Evolutionary conservation across 2,329 filamentous ascomycete genomes (phyloP), one percentile per base, ranked within the genome.

Genomic region (Trichoderma sp.): DNA sequence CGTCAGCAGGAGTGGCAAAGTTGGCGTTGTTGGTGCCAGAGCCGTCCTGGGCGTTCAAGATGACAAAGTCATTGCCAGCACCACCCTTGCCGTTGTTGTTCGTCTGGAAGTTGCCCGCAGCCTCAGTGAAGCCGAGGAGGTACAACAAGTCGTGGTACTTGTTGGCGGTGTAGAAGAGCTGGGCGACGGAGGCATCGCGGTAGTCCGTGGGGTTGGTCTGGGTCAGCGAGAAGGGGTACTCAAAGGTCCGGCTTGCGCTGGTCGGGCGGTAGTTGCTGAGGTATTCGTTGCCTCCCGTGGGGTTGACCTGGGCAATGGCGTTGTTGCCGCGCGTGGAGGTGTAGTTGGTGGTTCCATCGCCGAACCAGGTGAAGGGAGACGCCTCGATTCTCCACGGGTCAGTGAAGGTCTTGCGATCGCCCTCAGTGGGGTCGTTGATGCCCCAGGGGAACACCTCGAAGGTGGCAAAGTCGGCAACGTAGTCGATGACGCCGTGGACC

Each of bases 161-260:
- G 78, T 89, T 88, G 37, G 82, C 79, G 0, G 85, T 87, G 78
- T 89, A 89, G 77, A 87, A 89, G 5, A 88, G 81, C 76, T 89
- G 87, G 0, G 84, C 82, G 61, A 86, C 78, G 0, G 86, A 86
- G 1, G 85, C 85, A 56, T 88, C 83, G 4, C 78, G 76, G 74
- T 88, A 89, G 2, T 70, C 70, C 19, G 73, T 72, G 1, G 80
- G 80, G 39, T 79, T 70, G 1, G 78, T 74, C 53, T 74, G 71
- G 54, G 70, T 72, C 2, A 76, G 71, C 17, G 76, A 75, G 73
- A 80, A 85, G n/a, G 76, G 71, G 71, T 83, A 86, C 71, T 81
- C 76, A 60, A 88, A 89, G 60, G 80, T 76, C 22, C 81, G 77
- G 12, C 72, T 64, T 3, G 77, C 50, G 70, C 78, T 80, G 48